Percentiles rank a stretch among this genome's conserved stretches.
phyloP scores from a whole-genome alignment of 176 grass and related monocot species.

The Carex pumila region DNA sequence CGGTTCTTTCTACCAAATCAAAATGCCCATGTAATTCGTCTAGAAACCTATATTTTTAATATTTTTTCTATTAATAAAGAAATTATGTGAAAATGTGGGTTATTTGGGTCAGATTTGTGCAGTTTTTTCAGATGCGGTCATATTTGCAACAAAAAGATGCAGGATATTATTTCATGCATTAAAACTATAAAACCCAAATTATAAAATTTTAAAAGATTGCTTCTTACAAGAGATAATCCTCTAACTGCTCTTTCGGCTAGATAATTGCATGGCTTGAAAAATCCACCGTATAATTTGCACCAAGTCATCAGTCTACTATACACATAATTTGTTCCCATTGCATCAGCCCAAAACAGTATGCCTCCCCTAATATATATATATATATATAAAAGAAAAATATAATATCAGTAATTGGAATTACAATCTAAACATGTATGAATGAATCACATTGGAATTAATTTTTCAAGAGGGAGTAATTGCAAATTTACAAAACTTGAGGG shows the following conservation, averaged over 20 bases:
- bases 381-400: background rate
- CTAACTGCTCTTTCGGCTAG: slow-evolving; percentile 25
- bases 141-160: background rate
- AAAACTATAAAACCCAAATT: background rate
- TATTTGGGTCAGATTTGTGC: background rate
- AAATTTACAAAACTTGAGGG: background rate
- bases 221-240: slow-evolving; percentile 47
- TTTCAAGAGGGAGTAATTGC: background rate
- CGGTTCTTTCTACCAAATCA: no score
- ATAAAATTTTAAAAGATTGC: background rate
- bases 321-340: slow-evolving; percentile 35
- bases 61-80: no score
- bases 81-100: background rate
- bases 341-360: slow-evolving; percentile 64
- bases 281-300: slow-evolving; percentile 40
- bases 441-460: background rate
- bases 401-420: no score
- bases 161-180: background rate
- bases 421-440: background rate
- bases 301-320: slow-evolving; percentile 34
- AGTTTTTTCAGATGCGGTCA: background rate
- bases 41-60: no score
- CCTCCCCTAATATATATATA: slow-evolving; percentile 40
- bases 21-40: no score
- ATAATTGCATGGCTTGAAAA: slow-evolving; percentile 60